These are phyloP conservation scores for Claviceps cyperi DNA, from an alignment of 2,329 filamentous ascomycete species.

Conservation along the genomic window DNA sequence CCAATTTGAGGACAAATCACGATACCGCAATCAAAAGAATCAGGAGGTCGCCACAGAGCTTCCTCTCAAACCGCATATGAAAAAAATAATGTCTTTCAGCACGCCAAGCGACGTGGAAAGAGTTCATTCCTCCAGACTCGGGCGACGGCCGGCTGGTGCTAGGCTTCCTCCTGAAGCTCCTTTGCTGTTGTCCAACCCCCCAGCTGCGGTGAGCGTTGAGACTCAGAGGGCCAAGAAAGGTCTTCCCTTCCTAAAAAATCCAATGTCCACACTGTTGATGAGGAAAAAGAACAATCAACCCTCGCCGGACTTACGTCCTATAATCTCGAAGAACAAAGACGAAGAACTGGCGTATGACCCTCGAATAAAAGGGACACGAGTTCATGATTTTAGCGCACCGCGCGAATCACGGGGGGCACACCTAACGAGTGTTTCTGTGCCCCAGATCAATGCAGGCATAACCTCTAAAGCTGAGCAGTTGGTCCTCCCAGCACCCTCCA, in stretches of 20 bases:
- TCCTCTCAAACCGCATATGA: conserved; percentile 17
- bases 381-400: conserved; percentile 53
- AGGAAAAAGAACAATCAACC: conserved; percentile 40
- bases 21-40: conserved; percentile 1
- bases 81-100: conserved; percentile 28
- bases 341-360: conserved; percentile 43
- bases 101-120: conserved; percentile 35
- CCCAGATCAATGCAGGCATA: background rate
- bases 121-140: conserved; percentile 14
- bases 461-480: background rate
- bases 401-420: conserved; percentile 17
- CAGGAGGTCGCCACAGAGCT: conserved; percentile 17
- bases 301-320: conserved; percentile 26
- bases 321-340: conserved; percentile 23
- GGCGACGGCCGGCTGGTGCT: conserved; percentile 29
- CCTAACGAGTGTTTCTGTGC: background rate
- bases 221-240: conserved; percentile 36
- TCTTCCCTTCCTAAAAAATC: conserved; percentile 43
- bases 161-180: conserved; percentile 25
- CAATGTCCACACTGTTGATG: conserved; percentile 43
- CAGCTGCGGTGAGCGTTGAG: conserved; percentile 19
- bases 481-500: conserved; percentile 10
- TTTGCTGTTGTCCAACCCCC: conserved; percentile 11
- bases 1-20: conserved; percentile 4
- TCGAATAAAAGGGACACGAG: conserved; percentile 46